phyloP scores from a whole-genome alignment of 164 flowering plant species.

The Euptelea pleiosperma region DNA sequence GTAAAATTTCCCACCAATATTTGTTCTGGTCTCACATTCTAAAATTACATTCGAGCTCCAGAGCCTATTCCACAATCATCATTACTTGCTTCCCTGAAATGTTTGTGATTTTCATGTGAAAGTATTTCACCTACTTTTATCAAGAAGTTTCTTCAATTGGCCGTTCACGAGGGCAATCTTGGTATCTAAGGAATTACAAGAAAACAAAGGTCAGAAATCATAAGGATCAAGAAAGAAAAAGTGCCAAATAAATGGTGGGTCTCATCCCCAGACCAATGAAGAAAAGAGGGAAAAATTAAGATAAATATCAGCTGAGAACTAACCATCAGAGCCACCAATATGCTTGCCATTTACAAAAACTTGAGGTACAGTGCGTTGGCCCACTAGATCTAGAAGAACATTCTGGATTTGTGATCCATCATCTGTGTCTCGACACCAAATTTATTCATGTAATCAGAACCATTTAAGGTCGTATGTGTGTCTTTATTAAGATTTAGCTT shows the following conservation, averaged over 20 bases:
- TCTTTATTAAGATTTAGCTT: background rate
- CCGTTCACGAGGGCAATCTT: slow-evolving; percentile 53
- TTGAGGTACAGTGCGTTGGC: slow-evolving; percentile 87
- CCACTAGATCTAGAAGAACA: slow-evolving; percentile 78
- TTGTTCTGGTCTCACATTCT: background rate
- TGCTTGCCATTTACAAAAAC: slow-evolving; percentile 94
- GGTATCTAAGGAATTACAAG: slow-evolving; percentile 50
- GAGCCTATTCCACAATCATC: background rate
- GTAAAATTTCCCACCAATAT: background rate
- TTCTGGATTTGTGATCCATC: slow-evolving; percentile 80
- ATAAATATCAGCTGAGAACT: slow-evolving; percentile 10
- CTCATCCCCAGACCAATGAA: background rate
- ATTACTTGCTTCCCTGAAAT: background rate
- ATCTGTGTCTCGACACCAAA: slow-evolving; percentile 37
- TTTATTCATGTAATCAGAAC: background rate
- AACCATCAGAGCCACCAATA: slow-evolving; percentile 95
- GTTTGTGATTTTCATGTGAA: background rate
- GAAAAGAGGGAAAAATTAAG: background rate
- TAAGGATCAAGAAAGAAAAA: background rate
- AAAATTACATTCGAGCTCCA: slow-evolving; percentile 3
- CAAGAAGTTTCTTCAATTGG: slow-evolving; percentile 62
- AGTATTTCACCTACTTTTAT: slow-evolving; percentile 22
- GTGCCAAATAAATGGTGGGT: background rate
- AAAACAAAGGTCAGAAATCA: background rate
- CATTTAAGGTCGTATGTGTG: background rate